These are phyloP conservation scores for Articulospora tetracladia DNA, from an alignment of 495 filamentous ascomycete species.

Conservation along the genomic window DNA sequence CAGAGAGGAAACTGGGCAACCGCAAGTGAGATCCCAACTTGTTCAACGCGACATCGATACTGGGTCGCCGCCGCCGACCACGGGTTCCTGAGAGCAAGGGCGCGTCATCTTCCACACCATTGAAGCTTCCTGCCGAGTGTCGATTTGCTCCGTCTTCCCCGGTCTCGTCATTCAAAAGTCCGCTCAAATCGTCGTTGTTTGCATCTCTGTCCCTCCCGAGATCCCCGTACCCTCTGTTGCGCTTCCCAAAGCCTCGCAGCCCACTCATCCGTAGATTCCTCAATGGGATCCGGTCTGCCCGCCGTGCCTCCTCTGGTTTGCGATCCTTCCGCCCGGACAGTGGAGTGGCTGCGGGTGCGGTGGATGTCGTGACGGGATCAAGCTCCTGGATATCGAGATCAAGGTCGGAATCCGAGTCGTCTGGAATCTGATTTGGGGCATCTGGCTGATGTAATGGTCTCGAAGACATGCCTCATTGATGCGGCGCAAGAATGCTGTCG, in stretches of 20 bases:
- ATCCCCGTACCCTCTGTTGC: conserved; percentile 52
- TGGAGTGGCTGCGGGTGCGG: conserved; percentile 16
- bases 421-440: conserved; percentile 41
- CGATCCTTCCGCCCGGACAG: conserved; percentile 31
- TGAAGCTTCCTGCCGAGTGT: conserved; percentile 46
- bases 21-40: conserved; percentile 38
- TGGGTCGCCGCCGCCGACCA: conserved; percentile 24
- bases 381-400: conserved; percentile 63
- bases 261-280: conserved; percentile 64
- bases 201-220: conserved; percentile 51
- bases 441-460: conserved; percentile 40
- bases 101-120: conserved; percentile 54
- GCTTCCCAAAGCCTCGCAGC: conserved; percentile 36
- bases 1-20: conserved; percentile 50
- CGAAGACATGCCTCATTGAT: conserved; percentile 48
- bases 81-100: conserved; percentile 46
- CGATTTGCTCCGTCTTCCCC: conserved; percentile 36
- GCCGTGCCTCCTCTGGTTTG: conserved; percentile 38
- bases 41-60: conserved; percentile 32
- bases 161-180: conserved; percentile 51
- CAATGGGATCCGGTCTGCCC: conserved; percentile 57
- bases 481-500: conserved; percentile 9
- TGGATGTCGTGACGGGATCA: conserved; percentile 49
- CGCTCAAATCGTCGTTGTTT: conserved; percentile 52
- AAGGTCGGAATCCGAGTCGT: conserved; percentile 62